Percentiles rank a stretch among this genome's conserved stretches.
Evolutionary conservation across 169 alveolate genomes (phyloP).

Genomic region (Cryptosporidium sp.): DNA sequence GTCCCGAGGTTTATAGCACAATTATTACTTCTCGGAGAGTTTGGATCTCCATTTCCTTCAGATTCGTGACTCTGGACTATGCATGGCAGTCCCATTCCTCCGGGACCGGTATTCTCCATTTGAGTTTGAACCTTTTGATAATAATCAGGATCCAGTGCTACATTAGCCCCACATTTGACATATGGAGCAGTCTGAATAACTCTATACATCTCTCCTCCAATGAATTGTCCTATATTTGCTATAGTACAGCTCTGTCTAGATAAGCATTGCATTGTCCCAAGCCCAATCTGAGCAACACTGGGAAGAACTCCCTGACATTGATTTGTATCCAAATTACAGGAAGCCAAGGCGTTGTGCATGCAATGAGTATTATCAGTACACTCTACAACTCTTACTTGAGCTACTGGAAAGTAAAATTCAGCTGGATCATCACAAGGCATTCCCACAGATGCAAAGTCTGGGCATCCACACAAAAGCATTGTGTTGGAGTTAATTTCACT

Average conservation of each 20-base stretch:
- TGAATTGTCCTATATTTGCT: slow-evolving; percentile 68
- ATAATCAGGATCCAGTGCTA: slow-evolving; percentile 80
- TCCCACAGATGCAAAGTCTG: slow-evolving; percentile 61
- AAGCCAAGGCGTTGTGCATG: slow-evolving; percentile 72
- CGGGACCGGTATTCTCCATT: slow-evolving; percentile 69
- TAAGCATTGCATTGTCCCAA: slow-evolving; percentile 72
- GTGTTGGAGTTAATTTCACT: slow-evolving; percentile 44
- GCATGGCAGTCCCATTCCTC: slow-evolving; percentile 80
- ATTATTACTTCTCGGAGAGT: background rate
- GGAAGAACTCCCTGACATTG: slow-evolving; percentile 74
- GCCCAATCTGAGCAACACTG: slow-evolving; percentile 71
- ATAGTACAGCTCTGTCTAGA: slow-evolving; percentile 68
- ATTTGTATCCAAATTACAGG: slow-evolving; percentile 60
- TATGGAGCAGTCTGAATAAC: slow-evolving; percentile 79
- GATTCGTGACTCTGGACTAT: slow-evolving; percentile 78
- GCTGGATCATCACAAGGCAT: slow-evolving; percentile 76
- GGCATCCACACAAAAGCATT: slow-evolving; percentile 69
- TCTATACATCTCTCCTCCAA: slow-evolving; percentile 78
- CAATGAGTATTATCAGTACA: slow-evolving; percentile 72
- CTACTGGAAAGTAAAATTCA: slow-evolving; percentile 70
- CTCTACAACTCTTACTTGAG: slow-evolving; percentile 59
- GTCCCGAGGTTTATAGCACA: slow-evolving; percentile 82
- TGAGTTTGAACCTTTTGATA: slow-evolving; percentile 67
- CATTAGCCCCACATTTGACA: slow-evolving; percentile 80
- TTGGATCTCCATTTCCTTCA: slow-evolving; percentile 2